Conservation (phyloP, 352 stramenopile genomes). For the Blastocystis sp. region DNA sequence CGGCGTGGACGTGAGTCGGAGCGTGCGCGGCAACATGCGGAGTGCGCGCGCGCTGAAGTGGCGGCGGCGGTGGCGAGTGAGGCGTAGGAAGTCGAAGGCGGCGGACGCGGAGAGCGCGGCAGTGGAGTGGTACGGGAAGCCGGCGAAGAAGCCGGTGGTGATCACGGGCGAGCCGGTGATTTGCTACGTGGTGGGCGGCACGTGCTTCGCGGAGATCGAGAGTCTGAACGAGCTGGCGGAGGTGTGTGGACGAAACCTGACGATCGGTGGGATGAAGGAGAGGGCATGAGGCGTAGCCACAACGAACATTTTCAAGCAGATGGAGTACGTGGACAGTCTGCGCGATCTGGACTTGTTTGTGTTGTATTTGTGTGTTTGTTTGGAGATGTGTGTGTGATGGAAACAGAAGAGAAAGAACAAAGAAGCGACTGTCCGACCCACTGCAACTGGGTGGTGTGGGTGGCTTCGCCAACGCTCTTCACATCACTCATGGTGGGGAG, state of each 20-base stretch:
- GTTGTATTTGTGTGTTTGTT: constrained; percentile 7
- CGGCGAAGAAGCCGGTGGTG: background rate
- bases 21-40: constrained; percentile 17
- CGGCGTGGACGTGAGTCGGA: constrained; percentile 48
- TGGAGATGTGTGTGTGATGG: background rate
- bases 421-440: background rate
- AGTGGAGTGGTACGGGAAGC: constrained; percentile 46
- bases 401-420: background rate
- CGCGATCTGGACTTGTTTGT: constrained; percentile 34
- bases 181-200: constrained; percentile 45
- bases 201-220: constrained; percentile 42
- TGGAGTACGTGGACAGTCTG: background rate
- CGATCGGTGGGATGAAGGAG: constrained; percentile 2
- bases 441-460: background rate
- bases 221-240: constrained; percentile 45
- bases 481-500: background rate
- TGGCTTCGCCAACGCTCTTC: background rate
- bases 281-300: background rate
- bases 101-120: background rate
- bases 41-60: constrained; percentile 13
- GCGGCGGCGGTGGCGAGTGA: background rate
- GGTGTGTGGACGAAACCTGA: constrained; percentile 16
- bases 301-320: constrained; percentile 26
- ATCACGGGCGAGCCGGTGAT: constrained; percentile 17
- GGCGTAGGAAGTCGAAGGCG: background rate